Base-by-base conservation (phyloP, 1,139 yeast species). In the Pichia sp. region DNA sequence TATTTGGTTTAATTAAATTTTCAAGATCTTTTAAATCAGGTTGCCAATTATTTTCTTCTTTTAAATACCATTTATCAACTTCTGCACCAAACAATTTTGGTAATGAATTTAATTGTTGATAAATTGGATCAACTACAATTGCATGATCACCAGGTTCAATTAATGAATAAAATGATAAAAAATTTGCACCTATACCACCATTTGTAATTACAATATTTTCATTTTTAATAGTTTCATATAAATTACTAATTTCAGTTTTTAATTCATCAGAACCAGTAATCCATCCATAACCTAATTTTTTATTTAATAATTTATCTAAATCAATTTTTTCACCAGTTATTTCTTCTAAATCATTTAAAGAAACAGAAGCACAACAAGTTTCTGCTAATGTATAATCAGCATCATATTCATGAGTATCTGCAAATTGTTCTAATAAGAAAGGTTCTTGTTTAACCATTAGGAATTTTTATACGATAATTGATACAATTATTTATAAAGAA, bases 161-260 rank as follows among this genome's bases (percentile, higher is more conserved):
- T n/a, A 76, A 50, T 1, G 76, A 61, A 53, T 75, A 76, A 51
- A 72, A 68, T 1, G 68, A 54, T 41, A 76, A 62, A 52, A 74
- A 77, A 53, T 77, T 77, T 39, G 75, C 82, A 3, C 77, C 82
- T 57, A 77, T 78, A 5, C 80, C 81, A 16, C 82, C 82, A 55
- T 76, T 75, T 25, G 80, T 72, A 30, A 76, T 58, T 20, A 76
- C 66, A 23, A 77, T 68, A 45, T 74, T 58, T 2, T 68, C 68
- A 1, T 26, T 10, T 6, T 7, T 25, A 9, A 47, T 20, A 4
- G 29, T 25, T 4, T 30, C 30, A 25, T 49, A 45, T 2, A 47
- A 28, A 2, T 31, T 34, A 6, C 36, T 28, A 12, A 50, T 67
- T 2, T 59, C 60, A 3, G 42, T 20, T 41, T 73, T 65, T 42